Evolutionary conservation across 805 yeast genomes (phyloP).

Genomic region (Candida endomychidarum): DNA sequence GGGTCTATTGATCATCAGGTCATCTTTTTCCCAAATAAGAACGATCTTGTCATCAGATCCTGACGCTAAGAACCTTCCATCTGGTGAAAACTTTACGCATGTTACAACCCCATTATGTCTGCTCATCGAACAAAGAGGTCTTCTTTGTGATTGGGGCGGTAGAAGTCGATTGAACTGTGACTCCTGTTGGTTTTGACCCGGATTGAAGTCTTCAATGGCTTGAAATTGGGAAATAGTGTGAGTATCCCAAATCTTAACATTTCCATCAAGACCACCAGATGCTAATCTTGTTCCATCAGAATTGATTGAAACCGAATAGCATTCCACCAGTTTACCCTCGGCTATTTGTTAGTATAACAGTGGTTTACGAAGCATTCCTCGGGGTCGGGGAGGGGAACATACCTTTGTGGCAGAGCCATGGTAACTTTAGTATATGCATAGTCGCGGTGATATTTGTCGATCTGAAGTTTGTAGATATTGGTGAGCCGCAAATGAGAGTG

Average conservation of each 20-base stretch:
- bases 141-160: slow-evolving; percentile 25
- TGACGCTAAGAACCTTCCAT: slow-evolving; percentile 85
- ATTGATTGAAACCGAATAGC: slow-evolving; percentile 78
- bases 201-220: slow-evolving; percentile 15
- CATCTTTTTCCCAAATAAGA: slow-evolving; percentile 91
- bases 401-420: slow-evolving; percentile 47
- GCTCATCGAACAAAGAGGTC: slow-evolving; percentile 85
- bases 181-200: slow-evolving; percentile 2
- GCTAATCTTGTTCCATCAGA: slow-evolving; percentile 85
- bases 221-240: slow-evolving; percentile 50
- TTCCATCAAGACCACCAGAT: slow-evolving; percentile 91
- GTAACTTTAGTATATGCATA: slow-evolving; percentile 43
- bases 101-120: slow-evolving; percentile 98
- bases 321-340: slow-evolving; percentile 77
- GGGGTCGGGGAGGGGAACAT: slow-evolving; percentile 18
- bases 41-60: slow-evolving; percentile 95
- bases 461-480: no score
- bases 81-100: slow-evolving; percentile 87
- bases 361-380: not conserved
- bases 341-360: slow-evolving; percentile 44
- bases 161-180: slow-evolving; percentile 11
- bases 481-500: no score
- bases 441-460: no score
- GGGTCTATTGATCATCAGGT: slow-evolving; percentile 52
- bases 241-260: slow-evolving; percentile 84